These are phyloP conservation scores for Avena atlantica DNA, from an alignment of 176 grass and related monocot genomes.

Conservation along the genomic window DNA sequence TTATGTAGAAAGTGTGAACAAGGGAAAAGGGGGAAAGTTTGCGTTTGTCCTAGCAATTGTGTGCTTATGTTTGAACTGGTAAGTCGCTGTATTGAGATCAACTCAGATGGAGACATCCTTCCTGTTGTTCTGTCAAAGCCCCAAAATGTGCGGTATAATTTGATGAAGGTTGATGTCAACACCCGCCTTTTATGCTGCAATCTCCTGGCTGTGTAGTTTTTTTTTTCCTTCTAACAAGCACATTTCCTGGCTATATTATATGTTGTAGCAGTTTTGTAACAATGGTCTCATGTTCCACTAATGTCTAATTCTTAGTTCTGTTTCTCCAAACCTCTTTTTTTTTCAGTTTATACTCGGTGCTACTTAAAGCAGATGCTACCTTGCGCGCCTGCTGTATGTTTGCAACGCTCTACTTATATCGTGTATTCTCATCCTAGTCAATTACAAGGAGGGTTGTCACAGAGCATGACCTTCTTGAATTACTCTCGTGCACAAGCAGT, in stretches of 20 bases:
- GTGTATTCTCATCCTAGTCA: constrained; percentile 51
- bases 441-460: constrained; percentile 44
- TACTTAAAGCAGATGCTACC: constrained; percentile 46
- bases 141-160: neutral
- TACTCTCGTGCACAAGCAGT: constrained; percentile 23
- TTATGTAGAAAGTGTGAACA: neutral
- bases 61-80: neutral
- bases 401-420: constrained; percentile 40
- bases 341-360: constrained; percentile 35
- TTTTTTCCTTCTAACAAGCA: neutral
- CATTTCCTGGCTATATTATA: neutral
- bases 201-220: neutral
- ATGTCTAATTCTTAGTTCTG: constrained; percentile 17
- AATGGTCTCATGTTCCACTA: neutral
- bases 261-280: neutral
- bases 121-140: neutral
- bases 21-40: no score
- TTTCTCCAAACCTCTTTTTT: constrained; percentile 31
- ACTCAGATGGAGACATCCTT: neutral
- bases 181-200: neutral
- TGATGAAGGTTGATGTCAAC: neutral
- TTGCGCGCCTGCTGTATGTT: constrained; percentile 37
- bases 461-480: constrained; percentile 33
- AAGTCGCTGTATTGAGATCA: neutral
- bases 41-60: neutral